Percentiles rank a stretch among this genome's conserved stretches.
These are phyloP conservation scores for Pyricularia grisea DNA, from an alignment of 2,329 filamentous ascomycete genomes.

Conservation along the genomic window DNA sequence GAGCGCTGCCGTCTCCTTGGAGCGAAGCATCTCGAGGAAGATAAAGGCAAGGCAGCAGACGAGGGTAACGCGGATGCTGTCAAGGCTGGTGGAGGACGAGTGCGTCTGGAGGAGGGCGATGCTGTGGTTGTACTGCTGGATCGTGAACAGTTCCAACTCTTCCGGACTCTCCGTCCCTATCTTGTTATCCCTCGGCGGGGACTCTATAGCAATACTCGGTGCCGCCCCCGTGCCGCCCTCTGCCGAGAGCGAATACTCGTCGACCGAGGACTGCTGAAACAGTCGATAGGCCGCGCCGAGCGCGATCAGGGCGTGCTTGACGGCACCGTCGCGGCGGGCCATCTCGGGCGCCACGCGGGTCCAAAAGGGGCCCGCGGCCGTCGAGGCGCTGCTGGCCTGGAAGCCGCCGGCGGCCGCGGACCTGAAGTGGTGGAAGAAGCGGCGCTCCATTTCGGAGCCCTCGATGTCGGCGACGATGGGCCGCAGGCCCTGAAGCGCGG, in stretches of 20 bases:
- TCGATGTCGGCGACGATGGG: conserved; percentile 25
- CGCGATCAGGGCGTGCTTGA: conserved; percentile 24
- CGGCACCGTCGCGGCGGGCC: conserved; percentile 18
- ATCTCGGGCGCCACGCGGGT: conserved; percentile 18
- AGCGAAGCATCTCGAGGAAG: conserved; percentile 17
- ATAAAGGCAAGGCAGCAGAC: conserved; percentile 19
- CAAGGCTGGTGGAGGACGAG: conserved; percentile 12
- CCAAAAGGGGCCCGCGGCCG: conserved; percentile 22
- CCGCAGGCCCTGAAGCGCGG: conserved; percentile 18
- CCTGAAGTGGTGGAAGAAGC: conserved; percentile 25
- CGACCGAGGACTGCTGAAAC: conserved; percentile 10
- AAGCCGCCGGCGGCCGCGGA: conserved; percentile 18
- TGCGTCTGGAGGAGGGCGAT: conserved; percentile 21
- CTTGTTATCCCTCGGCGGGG: background rate
- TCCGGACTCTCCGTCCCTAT: conserved; percentile 8
- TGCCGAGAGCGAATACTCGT: background rate
- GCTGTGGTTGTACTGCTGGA: conserved; percentile 27
- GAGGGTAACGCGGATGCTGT: conserved; percentile 17
- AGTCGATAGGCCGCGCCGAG: conserved; percentile 21
- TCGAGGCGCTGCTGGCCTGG: conserved; percentile 12
- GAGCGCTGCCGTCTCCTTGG: conserved; percentile 14
- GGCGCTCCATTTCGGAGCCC: conserved; percentile 22
- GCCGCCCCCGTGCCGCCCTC: background rate
- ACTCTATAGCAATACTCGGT: background rate
- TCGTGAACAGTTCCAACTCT: conserved; percentile 24